phyloP scores from a whole-genome alignment of 129 eudicot species.

The Flaveria bidentis region DNA sequence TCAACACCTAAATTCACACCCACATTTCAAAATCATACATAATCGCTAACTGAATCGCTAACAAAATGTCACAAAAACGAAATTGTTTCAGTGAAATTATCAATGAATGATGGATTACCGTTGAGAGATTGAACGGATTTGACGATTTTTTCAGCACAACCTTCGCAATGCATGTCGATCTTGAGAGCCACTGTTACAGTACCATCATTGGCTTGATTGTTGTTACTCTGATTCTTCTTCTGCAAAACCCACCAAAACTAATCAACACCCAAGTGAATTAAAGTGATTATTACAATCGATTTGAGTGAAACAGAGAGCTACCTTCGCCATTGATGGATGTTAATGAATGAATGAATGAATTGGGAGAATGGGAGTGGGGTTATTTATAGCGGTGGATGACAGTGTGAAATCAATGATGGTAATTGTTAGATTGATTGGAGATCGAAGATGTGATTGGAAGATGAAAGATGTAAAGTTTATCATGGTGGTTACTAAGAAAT shows the following conservation, averaged over 20 bases:
- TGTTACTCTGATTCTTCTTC: background rate
- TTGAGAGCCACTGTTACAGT: conserved; percentile 31
- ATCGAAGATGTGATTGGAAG: background rate
- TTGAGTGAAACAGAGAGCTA: background rate
- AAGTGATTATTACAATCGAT: background rate
- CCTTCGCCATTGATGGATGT: conserved; percentile 11
- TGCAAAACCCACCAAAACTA: background rate
- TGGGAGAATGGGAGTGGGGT: background rate
- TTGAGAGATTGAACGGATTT: conserved; percentile 28
- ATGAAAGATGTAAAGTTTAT: background rate
- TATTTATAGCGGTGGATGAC: too few species aligned
- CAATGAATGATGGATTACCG: conserved; percentile 14
- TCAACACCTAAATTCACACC: conserved; percentile 41
- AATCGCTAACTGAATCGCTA: background rate
- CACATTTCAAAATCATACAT: background rate
- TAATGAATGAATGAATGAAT: background rate
- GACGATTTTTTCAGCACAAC: conserved; percentile 36
- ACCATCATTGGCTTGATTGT: background rate
- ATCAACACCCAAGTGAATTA: background rate
- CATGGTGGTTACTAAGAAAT: background rate
- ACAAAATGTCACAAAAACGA: background rate
- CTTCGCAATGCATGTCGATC: conserved; percentile 46
- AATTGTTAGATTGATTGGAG: background rate
- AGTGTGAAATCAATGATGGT: background rate
- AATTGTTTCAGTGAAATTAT: background rate